Percentiles rank a stretch among this genome's conserved stretches.
phyloP scores from a whole-genome alignment of 345 rosid species.

The Eutrema japonicum region DNA sequence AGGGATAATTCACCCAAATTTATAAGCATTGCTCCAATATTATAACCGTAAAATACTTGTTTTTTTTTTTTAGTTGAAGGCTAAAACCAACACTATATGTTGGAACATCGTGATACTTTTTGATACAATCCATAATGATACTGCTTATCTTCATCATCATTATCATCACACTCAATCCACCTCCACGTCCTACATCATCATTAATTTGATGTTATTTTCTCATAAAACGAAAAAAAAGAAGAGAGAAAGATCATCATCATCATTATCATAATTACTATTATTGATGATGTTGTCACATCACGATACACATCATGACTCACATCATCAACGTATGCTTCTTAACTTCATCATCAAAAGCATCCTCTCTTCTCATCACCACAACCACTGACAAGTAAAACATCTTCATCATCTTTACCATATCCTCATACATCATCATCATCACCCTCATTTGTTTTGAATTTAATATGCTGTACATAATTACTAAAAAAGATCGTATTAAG shows the following conservation, averaged over 20 bases:
- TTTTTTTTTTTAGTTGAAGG: background rate
- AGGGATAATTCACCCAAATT: too few species aligned
- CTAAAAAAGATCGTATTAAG: background rate
- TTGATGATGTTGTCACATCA: constrained; percentile 48
- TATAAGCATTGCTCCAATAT: too few species aligned
- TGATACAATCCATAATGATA: constrained; percentile 32
- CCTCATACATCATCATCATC: constrained; percentile 36
- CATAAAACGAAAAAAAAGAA: background rate
- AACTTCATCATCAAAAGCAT: constrained; percentile 38
- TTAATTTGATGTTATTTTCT: constrained; percentile 29
- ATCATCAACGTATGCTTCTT: constrained; percentile 39
- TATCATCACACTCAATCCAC: constrained; percentile 36
- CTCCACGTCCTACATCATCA: constrained; percentile 40
- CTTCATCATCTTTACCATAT: constrained; percentile 34
- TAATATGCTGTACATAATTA: background rate
- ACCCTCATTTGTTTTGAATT: background rate
- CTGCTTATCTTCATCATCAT: constrained; percentile 36
- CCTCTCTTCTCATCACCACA: constrained; percentile 29
- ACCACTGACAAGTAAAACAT: constrained; percentile 43
- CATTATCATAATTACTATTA: constrained; percentile 38
- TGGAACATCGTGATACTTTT: constrained; percentile 33
- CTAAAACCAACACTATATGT: background rate
- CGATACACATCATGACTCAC: constrained; percentile 28
- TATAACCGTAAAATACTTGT: too few species aligned
- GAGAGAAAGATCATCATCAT: constrained; percentile 10